Base-by-base conservation (phyloP, 1,284 basidiomycete genomes). In the Clitocybe nebularis region DNA sequence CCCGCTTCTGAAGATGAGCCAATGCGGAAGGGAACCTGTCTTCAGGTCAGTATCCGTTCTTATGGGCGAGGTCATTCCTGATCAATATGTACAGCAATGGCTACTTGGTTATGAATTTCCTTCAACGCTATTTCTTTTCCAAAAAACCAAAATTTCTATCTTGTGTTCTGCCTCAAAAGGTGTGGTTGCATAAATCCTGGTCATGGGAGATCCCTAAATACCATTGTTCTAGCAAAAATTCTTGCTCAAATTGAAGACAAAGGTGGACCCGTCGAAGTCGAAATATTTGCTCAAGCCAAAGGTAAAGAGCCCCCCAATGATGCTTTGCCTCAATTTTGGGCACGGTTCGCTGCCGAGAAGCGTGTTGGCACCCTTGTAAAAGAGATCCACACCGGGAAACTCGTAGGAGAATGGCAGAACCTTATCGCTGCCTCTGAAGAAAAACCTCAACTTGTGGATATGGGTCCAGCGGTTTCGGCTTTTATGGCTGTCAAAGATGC, bases 81-180 rank as follows among this genome's bases (percentile, higher is more conserved):
- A 49, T 19, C 11, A 34, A 14, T 43, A 14, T 30, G 10, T 29
- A 33, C 24, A 49, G 92, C 93, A 91, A 54, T 97, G 92, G 88
- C 74, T 98, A 6, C 77, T 98, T 23, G 95, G 93, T 17, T 98
- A 93, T 63, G 95, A 98, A 63, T 98, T 98, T 59, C 94, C 94
- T 0, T 93, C 92, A 0, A 97, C 94, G 0, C 72, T 98, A 32
- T 79, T 94, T 44, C 67, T 95, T 24, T 87, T 98, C 53, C 77
- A 85, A 52, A 83, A 84, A 54, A 71, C 83, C 41, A 85, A 79
- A 56, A 67, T 97, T 21, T 75, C 72, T 21, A 87, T 97, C 44
- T 70, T 97, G 29, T 93, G 90, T 51, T 95, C 92, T 14, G 79
- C 86, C 3, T 88, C 86, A 22, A 97, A 98, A 77, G 89, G 93